Base-by-base conservation (phyloP, 768 basidiomycete species). In the Harrya chromipes region DNA sequence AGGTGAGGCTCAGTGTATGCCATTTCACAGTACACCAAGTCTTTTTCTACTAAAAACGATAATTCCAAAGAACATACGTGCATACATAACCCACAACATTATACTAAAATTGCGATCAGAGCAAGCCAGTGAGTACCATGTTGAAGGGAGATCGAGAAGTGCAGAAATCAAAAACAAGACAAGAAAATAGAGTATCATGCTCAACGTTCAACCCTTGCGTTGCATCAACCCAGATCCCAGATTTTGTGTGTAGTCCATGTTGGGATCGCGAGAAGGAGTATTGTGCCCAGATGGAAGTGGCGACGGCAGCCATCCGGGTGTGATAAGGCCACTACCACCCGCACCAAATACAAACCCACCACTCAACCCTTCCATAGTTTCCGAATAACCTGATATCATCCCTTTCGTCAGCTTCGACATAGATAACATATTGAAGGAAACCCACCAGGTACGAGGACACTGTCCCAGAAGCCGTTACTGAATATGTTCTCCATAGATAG, bases 281-380 rank as follows among this genome's bases (percentile, higher is more conserved):
- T 71, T 74, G 43, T 72, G 64, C 4, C 84, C 84, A 16, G 84
- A 85, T 31, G 78, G 77, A 34, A 74, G 56, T 0, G 86, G 84
- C 10, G 85, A 82, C 36, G 74, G 64, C 26, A 82, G 77, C 63
- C 82, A 72, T 19, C 80, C 75, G 1, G 89, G 88, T 9, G 90
- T 90, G 58, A 91, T 91, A 47, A 90, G 70, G 26, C 88, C 90
- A 58, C 85, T 90, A 17, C 89, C 90, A 24, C 87, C 87, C 6
- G 84, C 80, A 10, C 90, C 90, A 57, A 84, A 93, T 19, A 91
- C 83, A 64, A 93, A 92, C 6, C 90, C 90, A 20, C 89, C 90
- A 50, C 83, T 86, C 12, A 93, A 72, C 6, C 87, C 88, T 65
- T 92, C 90, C 74, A 90, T 77, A 17, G 84, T 77, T 56, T 87